Evolutionary conservation across 768 basidiomycete genomes (phyloP).

Genomic region (Boletus sp.): DNA sequence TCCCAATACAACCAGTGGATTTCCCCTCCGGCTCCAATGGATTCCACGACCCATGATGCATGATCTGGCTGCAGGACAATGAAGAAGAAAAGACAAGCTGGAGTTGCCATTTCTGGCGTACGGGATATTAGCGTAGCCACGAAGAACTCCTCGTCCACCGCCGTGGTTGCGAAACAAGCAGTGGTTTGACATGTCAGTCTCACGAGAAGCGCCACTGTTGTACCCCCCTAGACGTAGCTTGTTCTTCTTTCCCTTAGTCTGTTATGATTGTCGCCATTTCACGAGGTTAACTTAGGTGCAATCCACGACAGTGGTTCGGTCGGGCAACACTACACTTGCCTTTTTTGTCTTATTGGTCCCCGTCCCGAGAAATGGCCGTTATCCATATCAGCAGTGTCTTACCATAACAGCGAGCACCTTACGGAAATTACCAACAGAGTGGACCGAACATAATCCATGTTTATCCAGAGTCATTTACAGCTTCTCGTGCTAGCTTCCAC

Average conservation of each 20-base stretch:
- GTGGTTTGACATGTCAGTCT: neutral
- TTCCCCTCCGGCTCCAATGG: neutral
- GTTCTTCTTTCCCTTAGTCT: neutral
- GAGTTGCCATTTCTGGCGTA: constrained; percentile 12
- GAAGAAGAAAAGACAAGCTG: constrained; percentile 11
- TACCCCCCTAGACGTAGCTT: neutral
- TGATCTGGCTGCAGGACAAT: constrained; percentile 2
- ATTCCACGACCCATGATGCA: constrained; percentile 8
- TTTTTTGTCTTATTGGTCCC: neutral
- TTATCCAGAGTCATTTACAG: too few relatives aligned
- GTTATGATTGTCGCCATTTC: neutral
- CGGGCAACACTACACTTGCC: neutral
- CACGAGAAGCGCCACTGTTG: neutral
- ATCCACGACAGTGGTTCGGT: too few relatives aligned
- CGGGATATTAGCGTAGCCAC: neutral
- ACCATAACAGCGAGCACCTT: too few relatives aligned
- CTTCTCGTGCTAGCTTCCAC: too few relatives aligned
- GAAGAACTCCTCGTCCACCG: neutral
- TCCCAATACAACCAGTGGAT: neutral
- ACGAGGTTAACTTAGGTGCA: neutral
- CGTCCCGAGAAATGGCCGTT: neutral
- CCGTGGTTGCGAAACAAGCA: neutral
- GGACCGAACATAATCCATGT: too few relatives aligned
- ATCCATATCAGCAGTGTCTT: too few relatives aligned
- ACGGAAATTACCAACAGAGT: too few relatives aligned